These are phyloP conservation scores for Neovahlkampfia damariscottae DNA, from an alignment of 78 protist species.

Conservation along the genomic window DNA sequence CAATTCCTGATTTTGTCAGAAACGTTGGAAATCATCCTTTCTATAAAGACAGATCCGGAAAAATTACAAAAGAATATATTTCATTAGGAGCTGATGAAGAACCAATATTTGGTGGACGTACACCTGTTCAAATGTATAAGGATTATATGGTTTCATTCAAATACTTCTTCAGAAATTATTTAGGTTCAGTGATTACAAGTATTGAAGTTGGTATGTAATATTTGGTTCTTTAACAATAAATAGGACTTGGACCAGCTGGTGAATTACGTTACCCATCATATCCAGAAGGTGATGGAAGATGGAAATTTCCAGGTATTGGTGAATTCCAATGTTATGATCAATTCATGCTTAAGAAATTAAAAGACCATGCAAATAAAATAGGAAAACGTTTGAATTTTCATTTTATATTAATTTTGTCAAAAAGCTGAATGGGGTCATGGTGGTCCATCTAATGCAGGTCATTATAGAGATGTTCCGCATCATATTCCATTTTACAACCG, in stretches of 20 bases:
- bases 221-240: no score
- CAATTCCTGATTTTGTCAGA: constrained; percentile 51
- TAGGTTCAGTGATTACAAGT: constrained; percentile 15
- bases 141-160: constrained; percentile 51
- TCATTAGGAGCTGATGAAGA: constrained; percentile 52
- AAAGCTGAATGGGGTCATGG: constrained; percentile 55
- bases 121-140: constrained; percentile 55
- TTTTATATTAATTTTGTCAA: no score
- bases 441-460: constrained; percentile 63
- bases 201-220: constrained; percentile 53
- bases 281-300: constrained; percentile 35
- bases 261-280: constrained; percentile 81
- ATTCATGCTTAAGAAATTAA: constrained; percentile 39
- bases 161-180: neutral
- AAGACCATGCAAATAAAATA: constrained; percentile 23
- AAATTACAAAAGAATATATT: constrained; percentile 68
- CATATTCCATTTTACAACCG: constrained; percentile 44
- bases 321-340: constrained; percentile 76
- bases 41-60: constrained; percentile 45
- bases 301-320: constrained; percentile 76
- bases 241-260: constrained; percentile 83
- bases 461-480: constrained; percentile 43
- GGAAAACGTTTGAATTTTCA: no score
- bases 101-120: constrained; percentile 40
- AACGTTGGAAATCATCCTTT: no score